phyloP scores from a whole-genome alignment of 169 alveolate genomes.

The Plasmodium vivax region DNA sequence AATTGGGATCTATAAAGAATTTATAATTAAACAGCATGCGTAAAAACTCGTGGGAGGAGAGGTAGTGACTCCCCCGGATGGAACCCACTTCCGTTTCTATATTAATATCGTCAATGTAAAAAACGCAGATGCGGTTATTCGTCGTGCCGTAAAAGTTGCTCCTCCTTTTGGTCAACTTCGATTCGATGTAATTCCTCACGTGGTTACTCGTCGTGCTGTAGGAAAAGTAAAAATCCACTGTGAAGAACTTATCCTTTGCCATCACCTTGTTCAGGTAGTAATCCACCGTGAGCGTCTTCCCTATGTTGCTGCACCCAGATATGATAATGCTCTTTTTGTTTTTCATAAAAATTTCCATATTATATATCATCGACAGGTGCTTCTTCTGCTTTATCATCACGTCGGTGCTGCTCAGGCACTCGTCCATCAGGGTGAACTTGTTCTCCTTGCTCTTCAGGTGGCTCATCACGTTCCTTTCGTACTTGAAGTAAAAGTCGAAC shows the following conservation, averaged over 20 bases:
- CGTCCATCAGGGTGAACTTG: conserved; percentile 59
- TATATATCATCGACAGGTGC: conserved; percentile 51
- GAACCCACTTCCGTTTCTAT: conserved; percentile 56
- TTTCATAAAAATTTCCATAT: conserved; percentile 61
- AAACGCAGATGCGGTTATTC: conserved; percentile 48
- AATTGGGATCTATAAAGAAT: conserved; percentile 38
- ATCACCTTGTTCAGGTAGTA: conserved; percentile 53
- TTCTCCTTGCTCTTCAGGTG: conserved; percentile 40
- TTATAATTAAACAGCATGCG: conserved; percentile 63
- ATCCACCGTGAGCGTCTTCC: conserved; percentile 58
- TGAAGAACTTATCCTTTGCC: conserved; percentile 41
- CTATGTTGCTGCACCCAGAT: conserved; percentile 65
- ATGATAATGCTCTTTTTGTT: conserved; percentile 59
- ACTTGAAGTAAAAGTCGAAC: conserved; percentile 60
- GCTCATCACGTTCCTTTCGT: conserved; percentile 51
- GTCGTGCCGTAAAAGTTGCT: conserved; percentile 65
- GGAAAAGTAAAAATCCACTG: conserved; percentile 64
- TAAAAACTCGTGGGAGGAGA: conserved; percentile 65
- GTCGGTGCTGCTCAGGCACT: conserved; percentile 25
- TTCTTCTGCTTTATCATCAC: conserved; percentile 63
- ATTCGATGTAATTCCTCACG: conserved; percentile 68
- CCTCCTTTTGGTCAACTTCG: conserved; percentile 54
- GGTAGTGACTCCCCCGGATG: conserved; percentile 21
- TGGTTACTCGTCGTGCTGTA: conserved; percentile 65
- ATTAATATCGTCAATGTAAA: conserved; percentile 62